Evolutionary conservation across 2,329 filamentous ascomycete species (phyloP).

Genomic region (Ambrosiella xylebori): DNA sequence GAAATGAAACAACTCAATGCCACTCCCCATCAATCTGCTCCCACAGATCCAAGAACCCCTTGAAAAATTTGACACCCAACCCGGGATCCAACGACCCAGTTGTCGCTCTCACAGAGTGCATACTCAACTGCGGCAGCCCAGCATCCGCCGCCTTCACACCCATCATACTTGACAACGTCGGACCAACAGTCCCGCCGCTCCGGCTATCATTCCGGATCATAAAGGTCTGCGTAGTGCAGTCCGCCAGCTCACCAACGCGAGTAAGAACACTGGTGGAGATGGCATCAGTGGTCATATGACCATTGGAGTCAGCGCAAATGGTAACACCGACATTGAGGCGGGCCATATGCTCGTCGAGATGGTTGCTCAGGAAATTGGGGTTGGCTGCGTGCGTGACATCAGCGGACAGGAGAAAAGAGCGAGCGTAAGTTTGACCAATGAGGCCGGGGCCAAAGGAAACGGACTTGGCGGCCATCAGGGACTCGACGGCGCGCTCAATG

Average conservation of each 20-base stretch:
- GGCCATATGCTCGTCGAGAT: constrained; percentile 73
- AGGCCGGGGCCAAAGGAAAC: constrained; percentile 38
- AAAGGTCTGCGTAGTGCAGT: constrained; percentile 63
- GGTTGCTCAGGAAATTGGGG: constrained; percentile 75
- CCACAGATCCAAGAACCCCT: constrained; percentile 74
- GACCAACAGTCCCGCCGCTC: constrained; percentile 87
- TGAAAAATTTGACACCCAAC: constrained; percentile 72
- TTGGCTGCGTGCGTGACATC: constrained; percentile 91
- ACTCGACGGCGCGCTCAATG: constrained; percentile 67
- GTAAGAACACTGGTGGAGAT: constrained; percentile 68
- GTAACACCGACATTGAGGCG: constrained; percentile 76
- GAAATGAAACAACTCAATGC: constrained; percentile 19
- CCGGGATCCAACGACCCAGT: constrained; percentile 76
- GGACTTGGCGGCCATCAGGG: constrained; percentile 30
- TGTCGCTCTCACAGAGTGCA: constrained; percentile 84
- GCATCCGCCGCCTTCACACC: constrained; percentile 74
- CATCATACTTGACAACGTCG: constrained; percentile 65
- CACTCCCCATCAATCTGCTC: constrained; percentile 76
- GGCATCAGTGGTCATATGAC: constrained; percentile 89
- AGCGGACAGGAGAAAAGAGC: constrained; percentile 79
- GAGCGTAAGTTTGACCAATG: constrained; percentile 69
- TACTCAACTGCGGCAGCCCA: constrained; percentile 78
- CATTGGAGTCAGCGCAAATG: constrained; percentile 69
- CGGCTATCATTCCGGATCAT: constrained; percentile 87
- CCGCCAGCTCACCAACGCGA: constrained; percentile 58